Evolutionary conservation across 345 rosid species (phyloP).

Genomic region (Corchorus capsularis): DNA sequence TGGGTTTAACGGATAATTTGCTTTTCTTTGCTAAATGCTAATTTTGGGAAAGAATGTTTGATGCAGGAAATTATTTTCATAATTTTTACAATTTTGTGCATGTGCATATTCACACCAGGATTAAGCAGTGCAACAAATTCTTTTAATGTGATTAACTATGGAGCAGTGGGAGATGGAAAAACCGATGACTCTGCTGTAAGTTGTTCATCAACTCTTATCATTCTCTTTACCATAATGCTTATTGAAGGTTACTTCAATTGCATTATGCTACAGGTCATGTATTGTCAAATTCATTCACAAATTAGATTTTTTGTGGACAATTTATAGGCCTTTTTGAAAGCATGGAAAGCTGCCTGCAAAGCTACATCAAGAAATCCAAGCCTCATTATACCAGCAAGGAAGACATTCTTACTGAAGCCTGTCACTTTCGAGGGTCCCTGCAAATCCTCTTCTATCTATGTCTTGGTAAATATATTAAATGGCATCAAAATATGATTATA

Average conservation of each 20-base stretch:
- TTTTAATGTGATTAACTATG: slow-evolving; percentile 1
- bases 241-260: neutral
- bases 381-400: slow-evolving; percentile 23
- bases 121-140: neutral
- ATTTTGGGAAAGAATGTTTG: neutral
- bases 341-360: slow-evolving; percentile 29
- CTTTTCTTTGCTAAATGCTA: too few relatives aligned
- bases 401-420: slow-evolving; percentile 27
- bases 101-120: neutral
- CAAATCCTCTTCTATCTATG: slow-evolving; percentile 16
- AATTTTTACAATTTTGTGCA: slow-evolving; percentile 1
- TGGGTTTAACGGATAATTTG: neutral
- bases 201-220: neutral
- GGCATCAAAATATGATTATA: neutral
- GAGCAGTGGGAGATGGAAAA: slow-evolving; percentile 12
- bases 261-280: too few relatives aligned
- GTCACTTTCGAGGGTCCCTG: slow-evolving; percentile 34
- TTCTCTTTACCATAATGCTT: neutral
- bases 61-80: slow-evolving; percentile 8
- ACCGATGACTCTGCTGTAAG: slow-evolving; percentile 13
- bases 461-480: slow-evolving; percentile 15
- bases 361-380: slow-evolving; percentile 13
- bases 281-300: too few relatives aligned
- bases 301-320: neutral
- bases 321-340: slow-evolving; percentile 28